Base-by-base conservation (phyloP, 768 basidiomycete genomes). In the Pleurotus citrinopileatus region DNA sequence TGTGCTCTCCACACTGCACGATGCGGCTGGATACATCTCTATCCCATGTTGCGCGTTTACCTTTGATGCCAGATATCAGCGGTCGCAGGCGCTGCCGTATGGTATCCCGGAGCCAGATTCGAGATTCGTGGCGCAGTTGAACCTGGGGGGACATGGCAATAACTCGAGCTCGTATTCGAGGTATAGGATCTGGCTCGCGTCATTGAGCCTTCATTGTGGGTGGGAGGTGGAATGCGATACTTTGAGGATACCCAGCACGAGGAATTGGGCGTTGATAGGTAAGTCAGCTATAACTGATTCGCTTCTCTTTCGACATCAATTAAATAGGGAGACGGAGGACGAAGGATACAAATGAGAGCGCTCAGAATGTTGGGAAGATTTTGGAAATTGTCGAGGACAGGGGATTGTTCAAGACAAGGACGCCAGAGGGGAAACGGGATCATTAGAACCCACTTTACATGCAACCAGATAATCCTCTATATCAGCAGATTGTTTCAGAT, bases 231-330 rank as follows among this genome's bases (percentile, higher is more conserved):
- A 97, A 67, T 84, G 84, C 52, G 96, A 98, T 68, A 81, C 75
- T 22, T 67, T 98, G 59, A 75, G 96, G 56, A 95, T 98, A 10
- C 95, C 95, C 1, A 93, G 90, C 66, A 97, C 96, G 36, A 80
- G 93, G 55, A 94, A 94, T 63, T 97, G 94, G 93, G 91, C 88
- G 0, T 79, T 97, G 47, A 70, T 96, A 26, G 94, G 95, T 94
- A 52, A 19, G 84, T 76, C n/a, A n/a, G n/a, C n/a, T n/a, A n/a
- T n/a, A n/a, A n/a, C n/a, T 6, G 19, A 9, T 37, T 19, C 37
- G 13, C 52, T 20, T 57, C 58, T 55, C 5, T 32, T 8, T 9
- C 46, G 48, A 2, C 37, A 42, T 42, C 34, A 43, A 38, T 32
- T 42, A 43, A 50, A 29, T 53, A 68, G 67, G 65, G 56, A 61